These are phyloP conservation scores for Sarocladium brachiariae DNA, from an alignment of 2,329 filamentous ascomycete species.

Conservation along the genomic window DNA sequence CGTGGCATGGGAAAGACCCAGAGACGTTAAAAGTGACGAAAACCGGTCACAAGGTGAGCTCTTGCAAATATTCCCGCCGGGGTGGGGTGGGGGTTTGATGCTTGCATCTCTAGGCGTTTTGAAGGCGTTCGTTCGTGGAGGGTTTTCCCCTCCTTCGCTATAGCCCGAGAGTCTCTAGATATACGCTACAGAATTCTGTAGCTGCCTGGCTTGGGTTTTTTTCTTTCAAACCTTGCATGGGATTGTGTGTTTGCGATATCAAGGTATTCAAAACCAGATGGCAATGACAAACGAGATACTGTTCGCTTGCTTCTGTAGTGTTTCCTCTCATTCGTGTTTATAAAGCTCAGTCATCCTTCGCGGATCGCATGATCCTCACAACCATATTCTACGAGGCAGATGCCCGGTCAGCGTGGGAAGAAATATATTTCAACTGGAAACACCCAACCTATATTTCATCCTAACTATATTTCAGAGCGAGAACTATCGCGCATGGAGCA, in stretches of 20 bases:
- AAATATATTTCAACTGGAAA: background rate
- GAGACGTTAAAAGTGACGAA: conserved; percentile 44
- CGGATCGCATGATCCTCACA: no score
- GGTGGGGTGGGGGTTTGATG: conserved; percentile 4
- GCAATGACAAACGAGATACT: conserved; percentile 4
- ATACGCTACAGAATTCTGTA: background rate
- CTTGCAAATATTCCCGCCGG: background rate
- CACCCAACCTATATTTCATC: conserved; percentile 2
- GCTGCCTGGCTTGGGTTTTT: background rate
- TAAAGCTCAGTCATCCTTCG: no score
- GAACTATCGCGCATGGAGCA: background rate
- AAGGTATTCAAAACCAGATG: conserved; percentile 6
- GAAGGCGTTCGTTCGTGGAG: background rate
- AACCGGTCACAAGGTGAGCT: background rate
- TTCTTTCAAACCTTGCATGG: background rate
- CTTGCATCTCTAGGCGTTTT: conserved; percentile 10
- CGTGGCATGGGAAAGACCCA: conserved; percentile 86
- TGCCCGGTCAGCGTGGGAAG: no score
- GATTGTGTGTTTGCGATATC: conserved; percentile 8
- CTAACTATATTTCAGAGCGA: background rate
- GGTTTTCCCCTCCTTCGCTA: background rate
- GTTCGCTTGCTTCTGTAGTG: background rate
- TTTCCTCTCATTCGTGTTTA: no score
- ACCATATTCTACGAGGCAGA: no score
- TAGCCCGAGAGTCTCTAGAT: background rate